A percentile compares a stretch with the other conserved stretches of the same genome.
Evolutionary conservation across 2,329 filamentous ascomycete genomes (phyloP).

Genomic region (Apiospora aurea): DNA sequence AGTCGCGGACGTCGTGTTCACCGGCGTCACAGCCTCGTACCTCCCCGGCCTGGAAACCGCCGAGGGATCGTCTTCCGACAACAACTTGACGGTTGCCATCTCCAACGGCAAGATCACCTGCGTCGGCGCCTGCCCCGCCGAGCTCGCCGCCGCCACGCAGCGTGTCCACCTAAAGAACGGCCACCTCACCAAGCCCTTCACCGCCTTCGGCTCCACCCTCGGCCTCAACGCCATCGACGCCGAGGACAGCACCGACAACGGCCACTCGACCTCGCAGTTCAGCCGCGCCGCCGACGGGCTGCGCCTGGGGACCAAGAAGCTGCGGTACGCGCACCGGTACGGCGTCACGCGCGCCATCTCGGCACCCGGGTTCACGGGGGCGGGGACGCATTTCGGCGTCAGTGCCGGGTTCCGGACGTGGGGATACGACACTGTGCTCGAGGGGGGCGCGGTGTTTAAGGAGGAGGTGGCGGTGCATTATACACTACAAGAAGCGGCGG

Average conservation of each 20-base stretch:
- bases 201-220: slow-evolving; percentile 63
- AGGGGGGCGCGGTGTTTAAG: slow-evolving; percentile 59
- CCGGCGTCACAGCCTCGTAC: slow-evolving; percentile 60
- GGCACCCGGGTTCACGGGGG: slow-evolving; percentile 54
- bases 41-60: slow-evolving; percentile 47
- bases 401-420: slow-evolving; percentile 64
- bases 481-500: slow-evolving; percentile 57
- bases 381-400: slow-evolving; percentile 59
- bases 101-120: slow-evolving; percentile 62
- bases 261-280: slow-evolving; percentile 54
- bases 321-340: slow-evolving; percentile 58
- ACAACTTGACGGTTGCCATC: slow-evolving; percentile 57
- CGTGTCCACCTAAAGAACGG: slow-evolving; percentile 62
- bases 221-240: slow-evolving; percentile 70
- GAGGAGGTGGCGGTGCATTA: slow-evolving; percentile 65
- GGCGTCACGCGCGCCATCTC: slow-evolving; percentile 67
- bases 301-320: slow-evolving; percentile 61
- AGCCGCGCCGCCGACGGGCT: slow-evolving; percentile 66
- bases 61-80: slow-evolving; percentile 27
- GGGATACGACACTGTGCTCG: slow-evolving; percentile 53
- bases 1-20: slow-evolving; percentile 57
- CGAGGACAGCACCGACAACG: slow-evolving; percentile 62
- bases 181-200: slow-evolving; percentile 66
- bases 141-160: slow-evolving; percentile 50
- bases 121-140: slow-evolving; percentile 57